Conservation (phyloP, 306 rosid species). For the Betula pendula region DNA sequence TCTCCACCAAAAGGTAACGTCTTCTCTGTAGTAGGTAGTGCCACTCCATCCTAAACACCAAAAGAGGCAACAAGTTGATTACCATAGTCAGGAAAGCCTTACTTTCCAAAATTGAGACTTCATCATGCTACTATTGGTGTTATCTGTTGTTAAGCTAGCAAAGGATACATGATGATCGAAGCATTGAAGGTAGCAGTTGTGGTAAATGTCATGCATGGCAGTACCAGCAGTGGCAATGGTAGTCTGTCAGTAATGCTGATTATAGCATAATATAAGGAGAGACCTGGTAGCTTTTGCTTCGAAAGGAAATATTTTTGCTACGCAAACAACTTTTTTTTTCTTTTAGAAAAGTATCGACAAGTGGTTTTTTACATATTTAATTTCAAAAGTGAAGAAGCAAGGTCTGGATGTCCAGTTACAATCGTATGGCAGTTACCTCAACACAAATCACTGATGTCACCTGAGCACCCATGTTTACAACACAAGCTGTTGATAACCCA, state of each 20-base stretch:
- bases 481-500: conserved; percentile 94
- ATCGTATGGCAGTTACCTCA: conserved; percentile 59
- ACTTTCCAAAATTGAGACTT: conserved; percentile 18
- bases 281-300: not conserved
- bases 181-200: not conserved
- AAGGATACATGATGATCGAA: not conserved
- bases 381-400: not conserved
- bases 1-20: conserved; percentile 97
- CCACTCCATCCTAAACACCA: conserved; percentile 81
- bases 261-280: not conserved
- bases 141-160: not conserved
- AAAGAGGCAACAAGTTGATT: conserved; percentile 26
- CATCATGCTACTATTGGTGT: conserved; percentile 1
- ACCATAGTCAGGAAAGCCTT: conserved; percentile 15
- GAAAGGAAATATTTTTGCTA: not conserved
- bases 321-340: not conserved
- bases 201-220: not conserved
- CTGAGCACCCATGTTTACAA: conserved; percentile 90
- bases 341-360: not conserved
- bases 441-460: conserved; percentile 87
- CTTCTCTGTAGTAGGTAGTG: conserved; percentile 72
- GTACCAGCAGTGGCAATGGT: not conserved
- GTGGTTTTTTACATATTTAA: not conserved
- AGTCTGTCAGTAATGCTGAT: conserved; percentile 3
- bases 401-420: conserved; percentile 1